phyloP scores from a whole-genome alignment of 495 filamentous ascomycete genomes.

The Hypoxylon rickii region DNA sequence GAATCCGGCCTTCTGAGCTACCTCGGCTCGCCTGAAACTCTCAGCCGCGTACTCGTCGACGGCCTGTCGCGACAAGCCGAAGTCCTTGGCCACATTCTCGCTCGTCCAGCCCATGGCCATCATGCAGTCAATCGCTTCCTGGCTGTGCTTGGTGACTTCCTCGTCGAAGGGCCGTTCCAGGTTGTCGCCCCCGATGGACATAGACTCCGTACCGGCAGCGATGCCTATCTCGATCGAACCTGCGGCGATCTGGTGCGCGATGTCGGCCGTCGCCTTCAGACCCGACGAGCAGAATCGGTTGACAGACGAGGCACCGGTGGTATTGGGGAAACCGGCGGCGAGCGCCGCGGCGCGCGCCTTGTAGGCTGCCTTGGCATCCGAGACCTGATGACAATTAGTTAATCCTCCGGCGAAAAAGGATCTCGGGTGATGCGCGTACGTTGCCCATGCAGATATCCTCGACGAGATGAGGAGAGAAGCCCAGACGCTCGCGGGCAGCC shows the following conservation, averaged over 20 bases:
- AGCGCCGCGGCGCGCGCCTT: constrained; percentile 86
- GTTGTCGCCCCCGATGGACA: constrained; percentile 73
- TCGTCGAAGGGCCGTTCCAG: constrained; percentile 76
- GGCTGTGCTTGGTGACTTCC: constrained; percentile 68
- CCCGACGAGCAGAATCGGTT: constrained; percentile 98
- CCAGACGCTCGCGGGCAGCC: constrained; percentile 72
- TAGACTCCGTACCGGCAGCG: constrained; percentile 85
- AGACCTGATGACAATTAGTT: constrained; percentile 61
- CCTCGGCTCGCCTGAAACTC: constrained; percentile 83
- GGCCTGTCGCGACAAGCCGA: constrained; percentile 74
- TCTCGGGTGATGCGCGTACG: constrained; percentile 55
- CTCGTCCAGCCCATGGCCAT: constrained; percentile 97
- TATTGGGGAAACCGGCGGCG: constrained; percentile 93
- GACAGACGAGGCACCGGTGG: constrained; percentile 73
- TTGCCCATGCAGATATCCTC: constrained; percentile 95
- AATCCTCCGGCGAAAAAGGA: background rate
- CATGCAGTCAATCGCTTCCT: constrained; percentile 84
- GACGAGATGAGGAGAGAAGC: constrained; percentile 78
- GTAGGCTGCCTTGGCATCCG: constrained; percentile 85
- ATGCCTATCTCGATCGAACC: constrained; percentile 87
- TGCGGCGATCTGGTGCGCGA: constrained; percentile 81
- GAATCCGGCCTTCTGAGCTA: constrained; percentile 88
- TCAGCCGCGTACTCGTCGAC: constrained; percentile 88
- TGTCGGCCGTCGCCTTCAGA: constrained; percentile 90
- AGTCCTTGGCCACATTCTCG: constrained; percentile 94